These are phyloP conservation scores for Aspergillus biplanus DNA, from an alignment of 495 filamentous ascomycete genomes.

Conservation along the genomic window DNA sequence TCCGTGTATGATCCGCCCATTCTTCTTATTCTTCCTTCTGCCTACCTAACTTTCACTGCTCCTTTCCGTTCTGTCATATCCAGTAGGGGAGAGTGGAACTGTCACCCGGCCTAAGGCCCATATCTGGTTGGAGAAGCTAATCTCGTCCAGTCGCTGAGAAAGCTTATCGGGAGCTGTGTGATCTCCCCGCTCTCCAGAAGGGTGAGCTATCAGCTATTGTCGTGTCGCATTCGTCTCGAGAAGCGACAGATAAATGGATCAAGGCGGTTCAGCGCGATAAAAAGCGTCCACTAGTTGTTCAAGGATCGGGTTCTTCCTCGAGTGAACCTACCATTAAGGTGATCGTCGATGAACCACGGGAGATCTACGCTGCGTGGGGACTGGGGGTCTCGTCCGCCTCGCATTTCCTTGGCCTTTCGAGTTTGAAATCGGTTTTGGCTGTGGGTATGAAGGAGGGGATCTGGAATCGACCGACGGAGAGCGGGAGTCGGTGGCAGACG, in stretches of 20 bases:
- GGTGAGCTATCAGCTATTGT: background rate
- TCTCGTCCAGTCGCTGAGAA: background rate
- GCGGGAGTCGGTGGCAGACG: slow-evolving; percentile 19
- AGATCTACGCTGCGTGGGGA: slow-evolving; percentile 25
- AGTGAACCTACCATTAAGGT: slow-evolving; percentile 11
- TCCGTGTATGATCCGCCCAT: slow-evolving; percentile 18
- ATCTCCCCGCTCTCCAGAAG: background rate
- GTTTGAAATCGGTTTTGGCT: slow-evolving; percentile 1
- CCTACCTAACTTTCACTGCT: background rate
- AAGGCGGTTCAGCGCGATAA: slow-evolving; percentile 20
- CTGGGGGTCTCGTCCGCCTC: slow-evolving; percentile 18
- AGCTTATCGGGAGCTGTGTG: background rate
- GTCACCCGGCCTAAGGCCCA: background rate
- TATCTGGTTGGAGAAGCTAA: background rate
- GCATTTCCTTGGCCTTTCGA: slow-evolving; percentile 17
- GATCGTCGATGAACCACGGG: slow-evolving; percentile 22
- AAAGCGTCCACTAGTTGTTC: slow-evolving; percentile 12
- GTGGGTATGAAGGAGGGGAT: slow-evolving; percentile 12
- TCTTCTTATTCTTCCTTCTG: background rate
- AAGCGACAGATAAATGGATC: background rate
- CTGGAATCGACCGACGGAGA: slow-evolving; percentile 19
- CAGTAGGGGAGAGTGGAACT: too few species aligned
- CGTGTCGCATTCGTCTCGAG: background rate
- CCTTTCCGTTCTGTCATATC: background rate
- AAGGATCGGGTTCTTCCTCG: background rate